Evolutionary conservation across 371 early-diverging fungal genomes (phyloP).

Genomic region (Mucor racemosus): DNA sequence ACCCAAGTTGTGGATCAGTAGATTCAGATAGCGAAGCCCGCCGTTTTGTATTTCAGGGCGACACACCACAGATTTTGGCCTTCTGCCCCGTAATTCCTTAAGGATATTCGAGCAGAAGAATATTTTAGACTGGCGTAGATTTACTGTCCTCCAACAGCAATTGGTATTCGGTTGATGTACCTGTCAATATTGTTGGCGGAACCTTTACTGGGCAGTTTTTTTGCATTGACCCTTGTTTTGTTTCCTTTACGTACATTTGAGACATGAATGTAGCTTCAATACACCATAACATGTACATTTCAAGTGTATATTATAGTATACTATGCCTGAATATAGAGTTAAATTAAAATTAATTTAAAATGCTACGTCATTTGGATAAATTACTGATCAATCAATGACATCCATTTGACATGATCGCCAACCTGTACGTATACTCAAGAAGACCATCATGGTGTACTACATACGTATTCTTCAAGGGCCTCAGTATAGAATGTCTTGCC

Average conservation of each 20-base stretch:
- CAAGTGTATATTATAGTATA: background rate
- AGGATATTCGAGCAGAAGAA: slow-evolving; percentile 6
- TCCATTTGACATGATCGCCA: background rate
- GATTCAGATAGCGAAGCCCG: too few relatives aligned
- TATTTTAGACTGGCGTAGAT: background rate
- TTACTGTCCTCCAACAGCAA: background rate
- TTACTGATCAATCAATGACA: background rate
- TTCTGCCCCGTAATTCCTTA: background rate
- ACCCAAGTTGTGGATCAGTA: too few relatives aligned
- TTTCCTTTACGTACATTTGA: background rate
- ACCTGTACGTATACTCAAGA: background rate
- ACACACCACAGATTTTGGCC: background rate
- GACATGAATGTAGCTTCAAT: background rate
- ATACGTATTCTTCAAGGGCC: too few relatives aligned
- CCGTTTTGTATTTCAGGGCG: too few relatives aligned
- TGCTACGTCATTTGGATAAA: background rate
- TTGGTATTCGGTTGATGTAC: background rate
- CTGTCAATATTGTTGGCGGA: background rate
- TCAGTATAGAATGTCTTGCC: background rate
- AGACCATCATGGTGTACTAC: too few relatives aligned
- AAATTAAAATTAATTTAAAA: background rate
- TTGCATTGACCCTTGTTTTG: background rate
- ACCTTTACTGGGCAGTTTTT: background rate
- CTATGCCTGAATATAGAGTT: background rate
- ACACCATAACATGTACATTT: background rate